Percentiles rank a stretch among this genome's conserved stretches.
Conservation (phyloP, 768 basidiomycete species). For the Leccinum rimulosum region DNA sequence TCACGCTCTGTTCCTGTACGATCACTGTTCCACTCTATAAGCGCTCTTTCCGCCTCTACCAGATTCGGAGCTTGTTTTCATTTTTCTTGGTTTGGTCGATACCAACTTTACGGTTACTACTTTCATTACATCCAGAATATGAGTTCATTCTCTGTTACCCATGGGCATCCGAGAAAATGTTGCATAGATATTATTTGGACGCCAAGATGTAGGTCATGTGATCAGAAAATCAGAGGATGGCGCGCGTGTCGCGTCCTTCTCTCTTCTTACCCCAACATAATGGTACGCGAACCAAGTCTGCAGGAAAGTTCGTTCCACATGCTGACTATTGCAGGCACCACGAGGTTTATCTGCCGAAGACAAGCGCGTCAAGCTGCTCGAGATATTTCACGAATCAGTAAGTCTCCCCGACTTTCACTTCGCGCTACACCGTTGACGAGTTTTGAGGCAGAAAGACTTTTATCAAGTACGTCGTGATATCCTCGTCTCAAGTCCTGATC, state of each 20-base stretch:
- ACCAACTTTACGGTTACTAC: slow-evolving; percentile 14
- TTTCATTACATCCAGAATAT: slow-evolving; percentile 26
- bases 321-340: slow-evolving; percentile 51
- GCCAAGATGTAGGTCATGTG: slow-evolving; percentile 25
- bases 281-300: slow-evolving; percentile 17
- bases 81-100: slow-evolving; percentile 24
- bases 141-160: slow-evolving; percentile 16
- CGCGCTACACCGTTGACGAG: neutral
- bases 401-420: neutral
- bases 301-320: neutral
- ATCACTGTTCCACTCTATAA: slow-evolving; percentile 7
- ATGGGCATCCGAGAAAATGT: neutral
- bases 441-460: slow-evolving; percentile 67
- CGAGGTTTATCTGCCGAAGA: slow-evolving; percentile 88
- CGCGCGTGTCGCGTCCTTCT: neutral
- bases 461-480: slow-evolving; percentile 47
- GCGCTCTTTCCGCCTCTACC: slow-evolving; percentile 12
- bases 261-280: slow-evolving; percentile 5
- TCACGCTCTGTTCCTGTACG: slow-evolving; percentile 14
- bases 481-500: neutral
- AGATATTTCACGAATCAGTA: slow-evolving; percentile 93
- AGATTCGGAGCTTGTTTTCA: slow-evolving; percentile 9
- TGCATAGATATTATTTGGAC: neutral
- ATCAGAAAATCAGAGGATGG: slow-evolving; percentile 1
- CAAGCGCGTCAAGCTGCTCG: slow-evolving; percentile 83